phyloP scores from a whole-genome alignment of 2,329 filamentous ascomycete genomes.

The Neofusicoccum ribis region DNA sequence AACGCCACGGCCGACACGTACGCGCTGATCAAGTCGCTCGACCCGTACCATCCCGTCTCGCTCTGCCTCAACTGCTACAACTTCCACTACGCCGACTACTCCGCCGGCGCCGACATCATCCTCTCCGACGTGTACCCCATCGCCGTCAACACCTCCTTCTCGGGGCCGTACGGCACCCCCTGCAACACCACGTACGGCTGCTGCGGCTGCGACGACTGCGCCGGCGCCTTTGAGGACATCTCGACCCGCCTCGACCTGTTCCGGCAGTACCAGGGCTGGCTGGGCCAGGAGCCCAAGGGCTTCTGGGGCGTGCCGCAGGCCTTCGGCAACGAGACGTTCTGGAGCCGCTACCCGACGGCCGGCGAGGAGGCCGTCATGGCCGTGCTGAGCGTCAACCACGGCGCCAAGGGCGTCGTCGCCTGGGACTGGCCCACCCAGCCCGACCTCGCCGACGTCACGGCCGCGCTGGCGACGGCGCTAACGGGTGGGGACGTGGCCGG shows the following conservation, averaged over 20 bases:
- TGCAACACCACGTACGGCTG: constrained; percentile 62
- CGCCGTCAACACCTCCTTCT: constrained; percentile 56
- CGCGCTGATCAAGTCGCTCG: constrained; percentile 49
- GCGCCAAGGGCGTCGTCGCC: constrained; percentile 51
- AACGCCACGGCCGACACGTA: constrained; percentile 47
- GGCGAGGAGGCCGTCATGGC: constrained; percentile 51
- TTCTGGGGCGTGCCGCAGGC: constrained; percentile 54
- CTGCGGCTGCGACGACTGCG: constrained; percentile 65
- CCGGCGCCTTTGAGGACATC: constrained; percentile 55
- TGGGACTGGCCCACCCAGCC: constrained; percentile 50
- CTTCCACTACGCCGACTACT: constrained; percentile 60
- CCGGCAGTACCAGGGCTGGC: constrained; percentile 42
- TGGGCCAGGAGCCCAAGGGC: constrained; percentile 41
- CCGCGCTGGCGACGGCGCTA: constrained; percentile 37
- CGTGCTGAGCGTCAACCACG: constrained; percentile 50
- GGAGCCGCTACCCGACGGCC: constrained; percentile 47
- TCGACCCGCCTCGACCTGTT: constrained; percentile 45
- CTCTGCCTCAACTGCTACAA: constrained; percentile 63
- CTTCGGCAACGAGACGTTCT: constrained; percentile 50
- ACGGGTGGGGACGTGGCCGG: constrained; percentile 32
- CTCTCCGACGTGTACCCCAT: constrained; percentile 63
- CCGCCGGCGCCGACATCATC: constrained; percentile 57
- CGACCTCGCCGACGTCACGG: constrained; percentile 38
- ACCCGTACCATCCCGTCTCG: constrained; percentile 63
- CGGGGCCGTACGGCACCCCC: constrained; percentile 54